Conservation (phyloP, 805 yeast species). For the Candida boidinii region DNA sequence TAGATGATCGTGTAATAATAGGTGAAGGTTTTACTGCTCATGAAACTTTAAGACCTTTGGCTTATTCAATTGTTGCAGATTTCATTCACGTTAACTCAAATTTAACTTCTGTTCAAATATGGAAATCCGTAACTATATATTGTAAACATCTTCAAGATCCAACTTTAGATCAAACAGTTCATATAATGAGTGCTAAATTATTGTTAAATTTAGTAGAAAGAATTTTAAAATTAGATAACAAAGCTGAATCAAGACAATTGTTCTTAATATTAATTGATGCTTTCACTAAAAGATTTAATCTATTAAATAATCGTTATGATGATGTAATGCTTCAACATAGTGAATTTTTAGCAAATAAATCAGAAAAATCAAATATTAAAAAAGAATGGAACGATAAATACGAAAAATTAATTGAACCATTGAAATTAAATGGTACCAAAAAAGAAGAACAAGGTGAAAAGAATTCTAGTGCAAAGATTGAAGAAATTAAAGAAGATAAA, state of each 20-base stretch:
- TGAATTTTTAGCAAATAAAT: constrained; percentile 36
- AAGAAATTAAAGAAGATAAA: not conserved
- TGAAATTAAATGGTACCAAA: constrained; percentile 2
- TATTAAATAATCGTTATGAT: constrained; percentile 64
- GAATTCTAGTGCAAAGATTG: constrained; percentile 1
- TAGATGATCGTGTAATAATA: constrained; percentile 79
- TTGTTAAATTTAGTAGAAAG: constrained; percentile 83
- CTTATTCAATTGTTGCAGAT: constrained; percentile 93
- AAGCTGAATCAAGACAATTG: constrained; percentile 74
- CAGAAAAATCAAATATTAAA: too few species aligned
- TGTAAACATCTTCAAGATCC: constrained; percentile 75
- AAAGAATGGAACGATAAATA: constrained; percentile 32
- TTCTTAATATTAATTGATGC: constrained; percentile 83
- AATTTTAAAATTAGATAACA: constrained; percentile 72
- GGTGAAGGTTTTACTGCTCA: constrained; percentile 90
- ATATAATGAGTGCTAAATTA: constrained; percentile 92
- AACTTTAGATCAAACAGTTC: constrained; percentile 79
- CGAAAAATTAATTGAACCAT: constrained; percentile 29
- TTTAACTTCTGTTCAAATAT: constrained; percentile 70
- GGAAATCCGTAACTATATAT: constrained; percentile 80
- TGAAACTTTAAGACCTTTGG: constrained; percentile 86
- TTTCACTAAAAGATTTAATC: constrained; percentile 71
- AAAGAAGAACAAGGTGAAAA: constrained; percentile 8
- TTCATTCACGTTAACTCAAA: constrained; percentile 87
- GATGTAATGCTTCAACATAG: constrained; percentile 57